Base-by-base conservation (phyloP, 257 asterid genomes). In the Fraxinus quadrangulata region DNA sequence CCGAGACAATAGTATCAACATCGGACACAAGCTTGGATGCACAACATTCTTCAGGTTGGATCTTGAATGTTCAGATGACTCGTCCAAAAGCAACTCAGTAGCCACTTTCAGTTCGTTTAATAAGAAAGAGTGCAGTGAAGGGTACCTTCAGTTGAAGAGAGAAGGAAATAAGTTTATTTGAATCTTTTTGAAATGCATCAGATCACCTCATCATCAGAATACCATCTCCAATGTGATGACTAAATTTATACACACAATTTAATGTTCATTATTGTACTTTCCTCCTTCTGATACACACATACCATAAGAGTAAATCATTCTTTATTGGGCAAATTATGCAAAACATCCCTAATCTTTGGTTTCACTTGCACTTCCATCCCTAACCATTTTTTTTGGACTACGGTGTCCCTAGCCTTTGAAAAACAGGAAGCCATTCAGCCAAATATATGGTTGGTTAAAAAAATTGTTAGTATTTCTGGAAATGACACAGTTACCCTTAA, bases 1-100 rank as follows among this genome's bases (percentile, higher is more conserved):
- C 63, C 98, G 89, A 33, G 99, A 88, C 77, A 95, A 83, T 59
- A 95, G 89, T 81, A 95, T 93, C 90, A 95, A 87, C 86, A 95
- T 79, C 0, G 99, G 98, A 72, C 97, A 93, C 87, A 95, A 90
- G 85, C 99, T 95, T 72, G 99, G 98, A 81, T 93, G 99, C 56
- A 91, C 92, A 37, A 28, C 89, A 74, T 86, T 90, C 78, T 90
- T 89, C 87, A 91, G 82, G 91, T 85, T 87, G 73, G 94, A 81
- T 77, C 83, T 86, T 80, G 81, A 71, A 30, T 84, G 83, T 72
- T 85, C 82, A 39, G 95, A 82, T 65, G 95, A 83, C 54, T 88
- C 96, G 80, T 81, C 84, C 65, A 75, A 26, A 75, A 91, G 96
- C 70, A 85, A 80, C 66, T 91, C 94, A 2, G 98, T 91, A 56